Evolutionary conservation across 345 rosid species (phyloP).

Genomic region (Murraya koenigii): DNA sequence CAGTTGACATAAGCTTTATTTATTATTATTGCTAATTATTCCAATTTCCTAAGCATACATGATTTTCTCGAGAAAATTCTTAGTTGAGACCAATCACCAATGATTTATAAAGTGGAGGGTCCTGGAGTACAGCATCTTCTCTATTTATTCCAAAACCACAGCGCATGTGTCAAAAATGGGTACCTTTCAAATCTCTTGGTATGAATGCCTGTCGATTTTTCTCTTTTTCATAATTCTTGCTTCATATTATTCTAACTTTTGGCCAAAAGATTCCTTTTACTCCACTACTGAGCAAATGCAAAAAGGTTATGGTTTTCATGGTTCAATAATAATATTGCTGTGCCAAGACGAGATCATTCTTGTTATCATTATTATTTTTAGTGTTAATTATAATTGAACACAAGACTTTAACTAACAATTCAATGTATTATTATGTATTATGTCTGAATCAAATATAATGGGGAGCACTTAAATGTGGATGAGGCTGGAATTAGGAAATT

Average conservation of each 20-base stretch:
- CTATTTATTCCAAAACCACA: too few species aligned
- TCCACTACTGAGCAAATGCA: too few species aligned
- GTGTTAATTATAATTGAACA: too few species aligned
- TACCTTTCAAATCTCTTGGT: neutral
- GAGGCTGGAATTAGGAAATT: neutral
- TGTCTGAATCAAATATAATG: neutral
- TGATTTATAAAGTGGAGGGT: neutral
- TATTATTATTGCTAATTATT: neutral
- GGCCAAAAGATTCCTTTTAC: neutral
- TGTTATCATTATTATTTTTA: too few species aligned
- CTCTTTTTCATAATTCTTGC: neutral
- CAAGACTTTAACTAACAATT: neutral
- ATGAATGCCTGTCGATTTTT: neutral
- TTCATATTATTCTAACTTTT: neutral
- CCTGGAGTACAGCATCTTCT: neutral
- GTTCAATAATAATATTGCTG: too few species aligned
- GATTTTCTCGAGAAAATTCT: neutral
- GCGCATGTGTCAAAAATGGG: neutral
- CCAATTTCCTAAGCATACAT: neutral
- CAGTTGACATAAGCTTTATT: neutral
- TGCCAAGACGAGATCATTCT: too few species aligned
- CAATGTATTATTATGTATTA: neutral
- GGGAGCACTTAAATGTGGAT: neutral
- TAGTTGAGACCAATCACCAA: neutral
- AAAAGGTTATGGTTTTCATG: too few species aligned